Base-by-base conservation (phyloP, 2,329 filamentous ascomycete genomes). In the Colletotrichum australisinense region DNA sequence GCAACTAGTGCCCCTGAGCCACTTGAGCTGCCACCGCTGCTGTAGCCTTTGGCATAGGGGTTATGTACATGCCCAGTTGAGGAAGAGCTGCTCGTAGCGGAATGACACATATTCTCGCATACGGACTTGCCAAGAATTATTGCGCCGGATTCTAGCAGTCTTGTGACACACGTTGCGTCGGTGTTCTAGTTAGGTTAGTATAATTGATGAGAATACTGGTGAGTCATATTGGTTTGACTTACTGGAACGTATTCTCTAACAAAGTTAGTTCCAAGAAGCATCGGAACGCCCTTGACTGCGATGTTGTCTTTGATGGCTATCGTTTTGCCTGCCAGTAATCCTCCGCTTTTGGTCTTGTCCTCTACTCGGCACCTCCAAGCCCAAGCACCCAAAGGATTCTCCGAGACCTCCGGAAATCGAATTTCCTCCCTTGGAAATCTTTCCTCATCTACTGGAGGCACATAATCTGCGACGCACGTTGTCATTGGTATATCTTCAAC, bases 311-410 rank as follows among this genome's bases (percentile, higher is more conserved):
- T 81, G 64, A 81, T 77, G 30, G 72, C 76, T 26, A 79, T 55
- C 0, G 73, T 78, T 2, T 68, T 63, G 4, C 75, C 76, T 9
- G 32, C 24, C 4, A 80, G 76, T 9, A 76, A 58, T 2, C 59
- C 42, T n/a, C 60, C 75, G 8, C 26, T 24, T 7, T 46, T 49
- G 14, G 22, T 28, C 5, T 28, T n/a, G 4, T 76, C 69, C 19
- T 55, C 35, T 2, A 83, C 69, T 35, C 79, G 72, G 46, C 80
- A 81, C 52, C 76, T 73, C 70, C 82, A 80, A 30, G 79, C 81
- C 81, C 81, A 83, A 1, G 79, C 81, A 60, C 82, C 82, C 8
- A 81, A 60, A 0, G 78, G 79, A 62, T 82, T 82, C 12, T 79
- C 77, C 9, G 75, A 60, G 5, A 73, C 35, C 1, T 35, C 62